phyloP scores from a whole-genome alignment of 108 stramenopile genomes.

The Seminavis robusta region DNA sequence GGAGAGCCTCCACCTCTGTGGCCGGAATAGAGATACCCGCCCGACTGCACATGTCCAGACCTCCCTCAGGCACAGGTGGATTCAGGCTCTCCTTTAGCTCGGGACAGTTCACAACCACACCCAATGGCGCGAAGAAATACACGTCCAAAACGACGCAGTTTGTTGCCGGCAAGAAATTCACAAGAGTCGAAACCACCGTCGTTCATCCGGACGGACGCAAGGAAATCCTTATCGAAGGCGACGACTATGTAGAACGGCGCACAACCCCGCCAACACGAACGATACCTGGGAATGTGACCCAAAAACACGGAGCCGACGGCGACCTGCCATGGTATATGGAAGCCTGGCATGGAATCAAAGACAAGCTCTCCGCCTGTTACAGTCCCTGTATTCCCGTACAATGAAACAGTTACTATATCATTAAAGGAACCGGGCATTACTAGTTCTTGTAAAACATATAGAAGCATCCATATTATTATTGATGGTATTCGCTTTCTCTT shows the following conservation, averaged over 20 bases:
- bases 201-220: slow-evolving; percentile 39
- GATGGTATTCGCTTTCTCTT: no score
- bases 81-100: slow-evolving; percentile 20
- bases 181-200: slow-evolving; percentile 27
- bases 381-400: slow-evolving; percentile 9
- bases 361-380: slow-evolving; percentile 12
- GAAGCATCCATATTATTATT: no score
- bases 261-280: background rate
- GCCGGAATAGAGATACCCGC: slow-evolving; percentile 32
- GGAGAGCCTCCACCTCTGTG: slow-evolving; percentile 15
- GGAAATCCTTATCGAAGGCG: slow-evolving; percentile 32
- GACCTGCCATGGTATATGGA: slow-evolving; percentile 24
- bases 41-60: slow-evolving; percentile 10
- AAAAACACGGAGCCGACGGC: slow-evolving; percentile 3
- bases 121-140: slow-evolving; percentile 12
- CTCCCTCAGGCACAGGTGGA: slow-evolving; percentile 3
- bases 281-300: background rate
- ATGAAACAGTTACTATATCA: no score
- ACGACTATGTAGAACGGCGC: slow-evolving; percentile 27
- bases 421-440: background rate
- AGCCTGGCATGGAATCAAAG: slow-evolving; percentile 14
- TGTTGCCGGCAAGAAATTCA: slow-evolving; percentile 27
- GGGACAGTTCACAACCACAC: slow-evolving; percentile 12
- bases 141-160: slow-evolving; percentile 26
- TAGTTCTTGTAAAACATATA: no score